Percentiles rank a stretch among this genome's conserved stretches.
Conservation (phyloP, 768 basidiomycete genomes). For the Termitomyces sp. region DNA sequence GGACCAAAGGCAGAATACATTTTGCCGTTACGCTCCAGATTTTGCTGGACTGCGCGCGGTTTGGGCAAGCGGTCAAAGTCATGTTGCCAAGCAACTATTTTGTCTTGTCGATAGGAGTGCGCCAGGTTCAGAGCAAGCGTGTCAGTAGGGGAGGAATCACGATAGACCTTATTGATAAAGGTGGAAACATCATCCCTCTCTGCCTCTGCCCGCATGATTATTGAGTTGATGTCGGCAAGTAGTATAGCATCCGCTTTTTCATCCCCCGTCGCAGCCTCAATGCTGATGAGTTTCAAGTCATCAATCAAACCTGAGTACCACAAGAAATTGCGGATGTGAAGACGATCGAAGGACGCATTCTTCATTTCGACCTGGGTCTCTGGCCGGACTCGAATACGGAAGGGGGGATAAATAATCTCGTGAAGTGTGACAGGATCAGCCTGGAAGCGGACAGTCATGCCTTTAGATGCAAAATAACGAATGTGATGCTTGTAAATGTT, state of each 20-base stretch:
- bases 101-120: constrained; percentile 83
- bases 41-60: constrained; percentile 45
- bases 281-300: constrained; percentile 70
- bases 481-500: constrained; percentile 93
- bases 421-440: constrained; percentile 77
- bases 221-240: constrained; percentile 53
- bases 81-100: constrained; percentile 94
- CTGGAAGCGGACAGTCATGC: constrained; percentile 86
- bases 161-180: constrained; percentile 76
- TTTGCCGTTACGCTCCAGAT: constrained; percentile 44
- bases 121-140: constrained; percentile 86
- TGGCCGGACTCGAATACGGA: constrained; percentile 78
- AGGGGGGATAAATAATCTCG: constrained; percentile 87
- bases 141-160: constrained; percentile 74
- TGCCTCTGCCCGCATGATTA: constrained; percentile 69
- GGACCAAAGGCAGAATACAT: constrained; percentile 63
- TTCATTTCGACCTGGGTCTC: constrained; percentile 87
- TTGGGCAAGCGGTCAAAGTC: constrained; percentile 87
- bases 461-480: constrained; percentile 81
- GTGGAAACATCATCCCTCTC: constrained; percentile 70
- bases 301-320: constrained; percentile 78
- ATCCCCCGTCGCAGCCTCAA: constrained; percentile 77
- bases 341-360: constrained; percentile 81
- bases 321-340: constrained; percentile 62
- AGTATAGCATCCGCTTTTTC: constrained; percentile 64